Evolutionary conservation across 2,329 filamentous ascomycete genomes (phyloP), one percentile per base, ranked within the genome.

Genomic region (Pseudopyrenochaeta lycopersici): DNA sequence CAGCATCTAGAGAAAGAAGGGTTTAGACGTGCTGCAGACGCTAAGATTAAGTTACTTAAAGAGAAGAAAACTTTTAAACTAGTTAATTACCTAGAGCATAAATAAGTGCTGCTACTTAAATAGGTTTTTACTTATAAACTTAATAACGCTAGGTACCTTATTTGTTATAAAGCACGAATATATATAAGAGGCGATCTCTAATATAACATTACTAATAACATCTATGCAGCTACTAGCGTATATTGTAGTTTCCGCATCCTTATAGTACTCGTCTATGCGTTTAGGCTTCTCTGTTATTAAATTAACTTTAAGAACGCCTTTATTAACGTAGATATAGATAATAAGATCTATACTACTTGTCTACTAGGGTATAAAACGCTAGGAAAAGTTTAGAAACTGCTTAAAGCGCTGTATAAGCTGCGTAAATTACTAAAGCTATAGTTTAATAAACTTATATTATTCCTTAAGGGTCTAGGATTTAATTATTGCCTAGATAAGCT

Each of bases 101-200:
- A 27, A 27, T 9, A 27, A 27, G 23, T 27, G 23, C 23, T 27
- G 23, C 23, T 9, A 27, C 23, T 27, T 9, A 27, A 27, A 27
- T 27, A 9, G 23, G 23, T 27, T 27, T 27, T 27, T 9, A 27
- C 23, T 27, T 27, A 27, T 9, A 27, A 27, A 27, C 23, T 27
- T 9, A 27, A 27, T 27, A 9, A 27, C 9, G 23, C 23, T 9
- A 27, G 23, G 9, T 27, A 54, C 38, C 47, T 62, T 0, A 29
- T 35, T 14, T 44, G 46, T 38, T 21, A 33, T 18, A 62, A 62
- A 33, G 58, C 55, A 29, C 36, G 56, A 33, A 18, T 62, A 7
- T 55, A 38, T 30, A 56, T 59, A 14, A 36, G 58, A 47, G 58
- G 56, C 6, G 46, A 62, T 30, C 35, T 54, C 12, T 46, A 62